phyloP scores from a whole-genome alignment of 768 basidiomycete species.

The Suillus clintonianus region DNA sequence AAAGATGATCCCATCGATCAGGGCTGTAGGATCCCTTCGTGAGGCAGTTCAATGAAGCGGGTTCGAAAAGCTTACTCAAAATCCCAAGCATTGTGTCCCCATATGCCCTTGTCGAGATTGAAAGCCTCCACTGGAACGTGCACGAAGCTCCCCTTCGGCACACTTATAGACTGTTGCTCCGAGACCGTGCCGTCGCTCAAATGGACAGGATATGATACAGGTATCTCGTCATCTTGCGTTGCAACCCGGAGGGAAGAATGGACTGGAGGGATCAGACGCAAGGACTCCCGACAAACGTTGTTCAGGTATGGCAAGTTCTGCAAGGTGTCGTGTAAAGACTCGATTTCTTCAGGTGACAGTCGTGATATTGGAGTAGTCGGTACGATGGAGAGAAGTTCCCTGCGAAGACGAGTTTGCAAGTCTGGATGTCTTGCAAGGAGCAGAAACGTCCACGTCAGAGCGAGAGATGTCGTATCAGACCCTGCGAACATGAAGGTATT shows the following conservation, averaged over 20 bases:
- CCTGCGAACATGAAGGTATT: constrained; percentile 92
- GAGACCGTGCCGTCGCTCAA: constrained; percentile 47
- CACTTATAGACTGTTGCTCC: constrained; percentile 42
- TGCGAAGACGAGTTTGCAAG: constrained; percentile 69
- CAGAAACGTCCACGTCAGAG: constrained; percentile 83
- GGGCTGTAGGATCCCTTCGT: constrained; percentile 47
- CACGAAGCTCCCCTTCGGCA: constrained; percentile 72
- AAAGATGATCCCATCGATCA: constrained; percentile 78
- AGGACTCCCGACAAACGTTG: constrained; percentile 72
- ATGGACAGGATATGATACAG: constrained; percentile 65
- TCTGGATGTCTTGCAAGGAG: constrained; percentile 68
- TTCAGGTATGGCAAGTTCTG: constrained; percentile 70
- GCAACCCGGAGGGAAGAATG: constrained; percentile 83
- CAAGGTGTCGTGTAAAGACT: constrained; percentile 56
- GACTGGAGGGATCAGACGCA: constrained; percentile 80
- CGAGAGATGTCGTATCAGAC: constrained; percentile 83
- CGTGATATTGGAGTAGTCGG: constrained; percentile 42
- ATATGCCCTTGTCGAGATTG: constrained; percentile 74
- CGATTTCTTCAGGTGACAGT: constrained; percentile 65
- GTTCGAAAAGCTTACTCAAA: constrained; percentile 58
- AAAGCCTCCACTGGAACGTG: constrained; percentile 81
- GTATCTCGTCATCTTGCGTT: constrained; percentile 75
- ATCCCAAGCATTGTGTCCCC: constrained; percentile 81
- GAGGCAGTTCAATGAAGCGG: neutral
- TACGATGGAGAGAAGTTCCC: constrained; percentile 58